Percentiles rank a stretch among this genome's conserved stretches.
Conservation (phyloP, 768 basidiomycete species). For the Pilatotrama ljubarskyi region DNA sequence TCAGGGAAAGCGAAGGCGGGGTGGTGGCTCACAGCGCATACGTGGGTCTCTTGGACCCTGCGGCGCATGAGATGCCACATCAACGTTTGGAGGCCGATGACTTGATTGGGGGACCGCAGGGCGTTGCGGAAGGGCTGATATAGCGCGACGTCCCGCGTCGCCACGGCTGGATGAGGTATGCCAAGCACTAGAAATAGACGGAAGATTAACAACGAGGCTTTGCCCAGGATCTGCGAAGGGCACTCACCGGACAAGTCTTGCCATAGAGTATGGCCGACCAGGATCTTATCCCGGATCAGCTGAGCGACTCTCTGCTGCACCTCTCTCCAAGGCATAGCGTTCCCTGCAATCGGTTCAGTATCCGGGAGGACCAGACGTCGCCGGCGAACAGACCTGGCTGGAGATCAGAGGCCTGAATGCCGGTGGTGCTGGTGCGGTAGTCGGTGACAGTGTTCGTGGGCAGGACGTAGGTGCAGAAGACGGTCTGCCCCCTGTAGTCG, state of each 20-base stretch:
- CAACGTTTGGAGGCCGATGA: conserved; percentile 74
- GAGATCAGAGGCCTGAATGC: conserved; percentile 46
- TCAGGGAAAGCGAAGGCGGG: neutral
- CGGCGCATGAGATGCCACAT: conserved; percentile 83
- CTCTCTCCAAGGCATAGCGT: conserved; percentile 55
- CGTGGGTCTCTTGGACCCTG: conserved; percentile 69
- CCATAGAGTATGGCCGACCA: conserved; percentile 81
- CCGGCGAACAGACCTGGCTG: conserved; percentile 35
- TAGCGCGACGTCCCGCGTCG: conserved; percentile 78
- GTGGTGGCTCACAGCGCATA: conserved; percentile 62
- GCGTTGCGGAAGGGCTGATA: conserved; percentile 81
- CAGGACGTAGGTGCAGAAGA: conserved; percentile 65
- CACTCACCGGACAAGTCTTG: conserved; percentile 72
- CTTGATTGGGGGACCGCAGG: conserved; percentile 62
- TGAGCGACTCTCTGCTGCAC: conserved; percentile 68
- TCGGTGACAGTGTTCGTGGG: conserved; percentile 72
- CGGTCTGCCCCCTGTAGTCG: conserved; percentile 46
- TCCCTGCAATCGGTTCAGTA: conserved; percentile 35
- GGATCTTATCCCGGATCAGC: conserved; percentile 65
- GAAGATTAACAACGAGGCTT: conserved; percentile 19
- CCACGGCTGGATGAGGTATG: conserved; percentile 75
- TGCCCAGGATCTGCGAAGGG: neutral
- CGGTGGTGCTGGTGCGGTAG: conserved; percentile 68
- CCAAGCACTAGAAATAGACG: conserved; percentile 57
- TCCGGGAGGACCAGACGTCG: neutral